Evolutionary conservation across 2,329 filamentous ascomycete genomes (phyloP).

Genomic region (Penicillium sp.): DNA sequence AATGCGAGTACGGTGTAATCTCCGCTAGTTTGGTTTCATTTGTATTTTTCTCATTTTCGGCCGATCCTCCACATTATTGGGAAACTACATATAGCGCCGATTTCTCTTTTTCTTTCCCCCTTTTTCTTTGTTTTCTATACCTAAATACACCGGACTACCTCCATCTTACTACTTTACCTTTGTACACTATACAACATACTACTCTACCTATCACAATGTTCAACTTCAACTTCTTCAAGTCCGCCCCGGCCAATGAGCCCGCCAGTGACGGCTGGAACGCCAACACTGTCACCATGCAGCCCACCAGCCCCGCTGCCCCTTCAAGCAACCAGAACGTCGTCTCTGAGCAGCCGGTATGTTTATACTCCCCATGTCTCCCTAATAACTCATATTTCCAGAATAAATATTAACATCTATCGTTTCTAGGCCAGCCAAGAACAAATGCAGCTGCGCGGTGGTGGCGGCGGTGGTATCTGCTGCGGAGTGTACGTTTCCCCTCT

Average conservation of each 20-base stretch:
- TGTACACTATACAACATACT: background rate
- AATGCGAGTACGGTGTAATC: background rate
- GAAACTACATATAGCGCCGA: conserved; percentile 3
- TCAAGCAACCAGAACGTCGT: conserved; percentile 26
- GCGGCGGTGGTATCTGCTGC: conserved; percentile 33
- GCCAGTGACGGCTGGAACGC: conserved; percentile 30
- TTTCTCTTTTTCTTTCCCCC: background rate
- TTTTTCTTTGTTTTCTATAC: background rate
- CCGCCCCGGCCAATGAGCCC: conserved; percentile 26
- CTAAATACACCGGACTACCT: background rate
- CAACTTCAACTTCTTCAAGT: conserved; percentile 36
- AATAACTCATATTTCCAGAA: background rate
- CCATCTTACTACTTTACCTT: background rate
- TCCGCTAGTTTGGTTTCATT: conserved; percentile 8
- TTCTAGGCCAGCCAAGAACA: conserved; percentile 25
- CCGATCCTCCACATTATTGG: conserved; percentile 20
- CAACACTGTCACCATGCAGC: conserved; percentile 34
- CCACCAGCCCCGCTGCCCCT: conserved; percentile 30
- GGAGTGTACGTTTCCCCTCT: conserved; percentile 30
- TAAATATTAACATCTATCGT: conserved; percentile 8
- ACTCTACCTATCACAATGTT: conserved; percentile 17
- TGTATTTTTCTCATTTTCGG: background rate
- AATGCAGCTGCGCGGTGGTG: conserved; percentile 35
- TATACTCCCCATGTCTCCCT: background rate
- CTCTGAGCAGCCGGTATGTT: conserved; percentile 32